Evolutionary conservation across 306 rosid species (phyloP).

Genomic region (Senna siamea): DNA sequence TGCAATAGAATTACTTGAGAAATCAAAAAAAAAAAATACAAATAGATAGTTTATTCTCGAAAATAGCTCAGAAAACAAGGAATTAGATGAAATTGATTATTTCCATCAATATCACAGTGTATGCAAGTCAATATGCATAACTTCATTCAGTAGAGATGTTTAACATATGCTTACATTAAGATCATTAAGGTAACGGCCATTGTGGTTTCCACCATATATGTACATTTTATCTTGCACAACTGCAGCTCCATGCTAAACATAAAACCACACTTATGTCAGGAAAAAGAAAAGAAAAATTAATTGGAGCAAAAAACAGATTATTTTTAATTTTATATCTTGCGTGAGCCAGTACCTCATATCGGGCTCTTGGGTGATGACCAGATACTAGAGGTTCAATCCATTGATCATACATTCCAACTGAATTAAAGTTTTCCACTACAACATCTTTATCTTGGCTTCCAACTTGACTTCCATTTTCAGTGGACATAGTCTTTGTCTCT

Average conservation of each 20-base stretch:
- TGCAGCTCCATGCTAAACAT: conserved; percentile 90
- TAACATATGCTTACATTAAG: conserved; percentile 68
- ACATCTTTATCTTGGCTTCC: conserved; percentile 82
- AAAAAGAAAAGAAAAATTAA: conserved; percentile 1
- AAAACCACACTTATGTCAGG: conserved; percentile 40
- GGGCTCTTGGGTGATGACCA: conserved; percentile 76
- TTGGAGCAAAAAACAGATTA: conserved; percentile 1
- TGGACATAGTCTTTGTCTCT: conserved; percentile 70
- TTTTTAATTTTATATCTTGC: conserved; percentile 30
- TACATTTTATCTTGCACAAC: conserved; percentile 87
- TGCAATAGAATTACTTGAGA: background rate
- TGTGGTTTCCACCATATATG: conserved; percentile 95
- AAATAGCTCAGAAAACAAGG: background rate
- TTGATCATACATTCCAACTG: conserved; percentile 78
- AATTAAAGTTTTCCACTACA: conserved; percentile 69
- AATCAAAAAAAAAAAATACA: background rate
- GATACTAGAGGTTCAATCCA: conserved; percentile 78
- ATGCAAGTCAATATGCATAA: conserved; percentile 6
- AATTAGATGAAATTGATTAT: conserved; percentile 7
- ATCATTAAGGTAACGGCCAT: conserved; percentile 95
- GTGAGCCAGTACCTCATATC: conserved; percentile 78
- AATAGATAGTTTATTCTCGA: background rate
- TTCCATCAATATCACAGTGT: conserved; percentile 26
- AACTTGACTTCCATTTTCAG: conserved; percentile 78
- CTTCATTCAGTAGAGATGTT: conserved; percentile 24